Evolutionary conservation across 228 moss, liverwort and hornwort species (phyloP), one percentile per base, ranked within the genome.

Genomic region (Sphagnum magellanicum): DNA sequence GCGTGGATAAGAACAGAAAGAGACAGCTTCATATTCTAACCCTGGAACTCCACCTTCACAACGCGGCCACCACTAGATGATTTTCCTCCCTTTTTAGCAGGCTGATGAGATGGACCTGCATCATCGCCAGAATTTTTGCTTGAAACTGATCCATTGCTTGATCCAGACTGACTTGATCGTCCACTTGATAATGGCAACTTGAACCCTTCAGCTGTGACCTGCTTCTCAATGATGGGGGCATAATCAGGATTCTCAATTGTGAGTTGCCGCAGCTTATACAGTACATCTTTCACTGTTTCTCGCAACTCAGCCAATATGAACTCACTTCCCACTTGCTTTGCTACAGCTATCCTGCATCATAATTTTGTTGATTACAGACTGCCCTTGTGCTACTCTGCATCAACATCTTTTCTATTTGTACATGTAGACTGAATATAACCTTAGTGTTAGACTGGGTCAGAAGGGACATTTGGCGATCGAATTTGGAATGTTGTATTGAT

Each of bases 221-320:
- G 72, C 2, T 59, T 53, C 51, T 67, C 71, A 6, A 98, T 92
- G 5, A 87, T 4, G 0, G 59, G 53, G 5, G 94, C 79, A 7
- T 79, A 80, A 4, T 90, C 78, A 1, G 76, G 77, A 67, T 86
- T 81, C 7, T 93, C 94, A 50, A 75, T 68, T 0, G 79, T 87
- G 52, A 98, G 8, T 50, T 79, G 80, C 62, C 88, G 86, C 65
- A 98, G 55, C 58, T 91, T 91, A 74, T 88, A 77, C 8, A 98
- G 72, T 57, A 87, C 85, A 5, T 92, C 89, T 72, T 84, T 85
- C 0, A 81, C 79, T 11, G 89, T 91, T 73, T 87, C 89, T 49
- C 79, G 79, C 16, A 87, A 49, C 78, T 98, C 98, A 4, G 89
- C 81, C 0, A 98, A 73, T 13, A 89, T 58, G 50, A 93, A 70